phyloP scores from a whole-genome alignment of 2,329 filamentous ascomycete genomes.

The Fusarium foetens region DNA sequence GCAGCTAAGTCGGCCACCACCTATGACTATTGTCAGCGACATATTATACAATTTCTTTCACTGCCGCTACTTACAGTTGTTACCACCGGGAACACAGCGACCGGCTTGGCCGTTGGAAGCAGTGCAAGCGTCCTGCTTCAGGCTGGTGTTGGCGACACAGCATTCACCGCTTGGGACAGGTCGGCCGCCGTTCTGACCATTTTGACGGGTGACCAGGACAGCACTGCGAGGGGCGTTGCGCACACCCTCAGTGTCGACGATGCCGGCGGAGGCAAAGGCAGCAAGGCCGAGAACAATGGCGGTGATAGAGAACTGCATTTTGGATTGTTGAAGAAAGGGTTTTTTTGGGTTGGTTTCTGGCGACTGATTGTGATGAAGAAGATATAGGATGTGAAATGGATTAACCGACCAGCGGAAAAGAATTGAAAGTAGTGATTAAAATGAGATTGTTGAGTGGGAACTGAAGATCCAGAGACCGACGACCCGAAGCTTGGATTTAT shows the following conservation, averaged over 20 bases:
- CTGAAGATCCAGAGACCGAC: slow-evolving; percentile 4
- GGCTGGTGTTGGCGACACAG: slow-evolving; percentile 18
- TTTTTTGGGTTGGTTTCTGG: neutral
- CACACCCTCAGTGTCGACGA: slow-evolving; percentile 3
- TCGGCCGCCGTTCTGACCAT: slow-evolving; percentile 5
- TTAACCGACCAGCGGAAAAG: slow-evolving; percentile 23
- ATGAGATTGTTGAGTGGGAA: slow-evolving; percentile 10
- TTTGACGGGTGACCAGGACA: neutral
- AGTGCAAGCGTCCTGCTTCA: slow-evolving; percentile 20
- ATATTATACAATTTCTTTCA: rapidly evolving
- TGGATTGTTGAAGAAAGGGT: neutral
- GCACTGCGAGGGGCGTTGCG: slow-evolving; percentile 14
- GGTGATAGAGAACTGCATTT: slow-evolving; percentile 20
- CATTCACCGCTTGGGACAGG: slow-evolving; percentile 10
- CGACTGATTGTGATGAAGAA: slow-evolving; percentile 3
- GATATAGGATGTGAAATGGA: slow-evolving; percentile 2
- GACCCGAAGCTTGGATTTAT: neutral
- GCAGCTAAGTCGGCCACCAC: slow-evolving; percentile 8
- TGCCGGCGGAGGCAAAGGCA: slow-evolving; percentile 11
- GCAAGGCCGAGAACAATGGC: slow-evolving; percentile 14
- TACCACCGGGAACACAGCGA: slow-evolving; percentile 13
- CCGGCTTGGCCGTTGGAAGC: neutral
- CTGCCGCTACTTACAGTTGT: slow-evolving; percentile 3
- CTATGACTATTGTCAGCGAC: neutral
- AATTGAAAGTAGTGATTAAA: slow-evolving; percentile 7